Percentiles rank a stretch among this genome's conserved stretches.
phyloP scores from a whole-genome alignment of 1,284 basidiomycete genomes.

The Melampsora americana region DNA sequence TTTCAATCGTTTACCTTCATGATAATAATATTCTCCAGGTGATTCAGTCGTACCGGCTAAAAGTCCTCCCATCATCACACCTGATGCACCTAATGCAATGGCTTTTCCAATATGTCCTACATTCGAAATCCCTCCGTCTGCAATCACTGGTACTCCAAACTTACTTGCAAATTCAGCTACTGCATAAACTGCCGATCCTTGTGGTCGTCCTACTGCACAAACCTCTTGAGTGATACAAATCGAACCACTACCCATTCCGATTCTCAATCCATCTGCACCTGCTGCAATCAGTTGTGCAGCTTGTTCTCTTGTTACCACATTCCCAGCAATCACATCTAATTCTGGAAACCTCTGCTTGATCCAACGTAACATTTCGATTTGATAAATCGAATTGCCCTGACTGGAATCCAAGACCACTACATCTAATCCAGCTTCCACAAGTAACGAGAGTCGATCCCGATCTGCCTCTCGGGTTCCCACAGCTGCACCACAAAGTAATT shows the following conservation, averaged over 20 bases:
- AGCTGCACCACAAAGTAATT: constrained; percentile 95
- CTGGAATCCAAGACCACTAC: constrained; percentile 93
- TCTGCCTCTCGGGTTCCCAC: constrained; percentile 90
- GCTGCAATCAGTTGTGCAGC: constrained; percentile 89
- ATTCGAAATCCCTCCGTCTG: constrained; percentile 95
- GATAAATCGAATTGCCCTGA: constrained; percentile 91
- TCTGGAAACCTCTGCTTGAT: constrained; percentile 81
- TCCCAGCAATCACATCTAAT: constrained; percentile 91
- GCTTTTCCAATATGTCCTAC: constrained; percentile 99
- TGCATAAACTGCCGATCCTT: constrained; percentile 91
- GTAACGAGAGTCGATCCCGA: constrained; percentile 74
- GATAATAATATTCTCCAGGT: constrained; percentile 91
- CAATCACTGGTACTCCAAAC: constrained; percentile 95
- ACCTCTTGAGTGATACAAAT: constrained; percentile 99
- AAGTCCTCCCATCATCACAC: constrained; percentile 98
- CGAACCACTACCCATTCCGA: constrained; percentile 97
- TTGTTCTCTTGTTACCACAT: constrained; percentile 96
- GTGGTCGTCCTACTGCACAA: constrained; percentile 98
- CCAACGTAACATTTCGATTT: constrained; percentile 92
- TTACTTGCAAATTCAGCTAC: constrained; percentile 88
- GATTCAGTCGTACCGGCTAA: constrained; percentile 95
- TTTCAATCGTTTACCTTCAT: constrained; percentile 97
- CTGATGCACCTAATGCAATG: constrained; percentile 83
- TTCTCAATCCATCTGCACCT: constrained; percentile 86
- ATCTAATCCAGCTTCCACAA: constrained; percentile 91